Evolutionary conservation across 1,284 basidiomycete species (phyloP).

Genomic region (Boletellus deceptivus): DNA sequence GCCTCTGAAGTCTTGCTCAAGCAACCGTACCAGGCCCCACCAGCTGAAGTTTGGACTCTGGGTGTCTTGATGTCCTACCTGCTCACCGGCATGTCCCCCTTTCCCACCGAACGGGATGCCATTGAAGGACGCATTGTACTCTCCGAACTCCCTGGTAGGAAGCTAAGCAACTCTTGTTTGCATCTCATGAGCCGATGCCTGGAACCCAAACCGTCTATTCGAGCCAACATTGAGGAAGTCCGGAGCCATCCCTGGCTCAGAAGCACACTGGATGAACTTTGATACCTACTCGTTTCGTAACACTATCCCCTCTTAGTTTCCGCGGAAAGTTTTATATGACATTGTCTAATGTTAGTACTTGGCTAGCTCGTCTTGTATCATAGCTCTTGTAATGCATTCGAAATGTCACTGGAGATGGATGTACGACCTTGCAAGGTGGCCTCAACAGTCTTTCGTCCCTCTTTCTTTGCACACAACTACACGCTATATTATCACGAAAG

Average conservation of each 20-base stretch:
- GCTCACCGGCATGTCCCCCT: slow-evolving; percentile 83
- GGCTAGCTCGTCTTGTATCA: slow-evolving; percentile 19
- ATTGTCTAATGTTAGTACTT: slow-evolving; percentile 10
- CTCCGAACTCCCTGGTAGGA: slow-evolving; percentile 35
- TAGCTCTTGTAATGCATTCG: slow-evolving; percentile 1
- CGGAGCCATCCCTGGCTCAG: slow-evolving; percentile 73
- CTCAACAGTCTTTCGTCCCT: no score
- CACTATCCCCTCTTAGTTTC: slow-evolving; percentile 3
- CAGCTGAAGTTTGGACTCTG: slow-evolving; percentile 90
- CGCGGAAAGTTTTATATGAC: slow-evolving; percentile 6
- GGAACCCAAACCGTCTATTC: slow-evolving; percentile 63
- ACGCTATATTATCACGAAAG: no score
- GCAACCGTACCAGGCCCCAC: slow-evolving; percentile 69
- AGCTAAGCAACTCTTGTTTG: slow-evolving; percentile 43
- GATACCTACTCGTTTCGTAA: slow-evolving; percentile 7
- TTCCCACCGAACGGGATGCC: slow-evolving; percentile 73
- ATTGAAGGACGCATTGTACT: slow-evolving; percentile 51
- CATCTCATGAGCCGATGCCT: slow-evolving; percentile 75
- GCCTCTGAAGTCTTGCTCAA: slow-evolving; percentile 81
- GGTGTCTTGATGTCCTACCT: slow-evolving; percentile 87
- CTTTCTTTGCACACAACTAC: no score
- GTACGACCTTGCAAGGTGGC: no score
- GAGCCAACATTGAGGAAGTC: slow-evolving; percentile 74
- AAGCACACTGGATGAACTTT: slow-evolving; percentile 22
- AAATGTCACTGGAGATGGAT: background rate